phyloP scores from a whole-genome alignment of 495 filamentous ascomycete genomes.

The Aspergillus haitiensis region DNA sequence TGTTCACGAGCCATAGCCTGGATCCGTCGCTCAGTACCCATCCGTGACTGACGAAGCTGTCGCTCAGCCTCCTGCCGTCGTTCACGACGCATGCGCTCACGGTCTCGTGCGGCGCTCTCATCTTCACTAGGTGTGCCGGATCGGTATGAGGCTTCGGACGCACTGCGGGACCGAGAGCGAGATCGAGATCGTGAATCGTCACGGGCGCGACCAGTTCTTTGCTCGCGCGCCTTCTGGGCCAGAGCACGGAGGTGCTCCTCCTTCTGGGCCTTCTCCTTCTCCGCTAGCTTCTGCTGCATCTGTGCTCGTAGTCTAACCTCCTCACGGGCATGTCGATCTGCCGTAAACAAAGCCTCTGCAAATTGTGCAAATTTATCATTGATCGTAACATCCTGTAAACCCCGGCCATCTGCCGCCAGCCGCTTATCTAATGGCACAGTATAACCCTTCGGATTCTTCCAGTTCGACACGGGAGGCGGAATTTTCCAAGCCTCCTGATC shows the following conservation, averaged over 20 bases:
- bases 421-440: slow-evolving; percentile 96
- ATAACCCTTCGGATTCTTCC: slow-evolving; percentile 99
- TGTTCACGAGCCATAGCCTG: slow-evolving; percentile 93
- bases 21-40: slow-evolving; percentile 88
- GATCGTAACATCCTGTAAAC: slow-evolving; percentile 90
- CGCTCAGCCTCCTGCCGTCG: slow-evolving; percentile 79
- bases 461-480: slow-evolving; percentile 91
- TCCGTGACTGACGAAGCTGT: slow-evolving; percentile 87
- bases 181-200: slow-evolving; percentile 34
- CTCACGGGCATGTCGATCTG: slow-evolving; percentile 91
- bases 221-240: slow-evolving; percentile 88
- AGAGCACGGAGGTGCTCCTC: slow-evolving; percentile 89
- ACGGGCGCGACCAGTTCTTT: slow-evolving; percentile 58
- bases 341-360: slow-evolving; percentile 88
- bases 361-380: slow-evolving; percentile 99
- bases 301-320: slow-evolving; percentile 88
- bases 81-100: slow-evolving; percentile 76
- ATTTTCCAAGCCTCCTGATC: slow-evolving; percentile 98
- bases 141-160: slow-evolving; percentile 56
- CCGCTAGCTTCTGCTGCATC: slow-evolving; percentile 96
- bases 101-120: slow-evolving; percentile 68
- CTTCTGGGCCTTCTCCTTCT: slow-evolving; percentile 92
- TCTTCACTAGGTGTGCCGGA: slow-evolving; percentile 61
- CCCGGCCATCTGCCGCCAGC: slow-evolving; percentile 91
- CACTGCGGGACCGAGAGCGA: slow-evolving; percentile 51